Percentiles rank a stretch among this genome's conserved stretches.
phyloP scores from a whole-genome alignment of 176 grass and related monocot species.

The Sorghum bicolor region Sorghum_bicolor_NCBIv3 NC_012873.2:8295501-8296000 shows the following conservation, averaged over 20 bases:
- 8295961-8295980: background rate
- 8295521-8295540: background rate
- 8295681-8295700: background rate
- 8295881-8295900: conserved; percentile 82
- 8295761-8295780: background rate
- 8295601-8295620: background rate
- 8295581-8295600: background rate
- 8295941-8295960: background rate
- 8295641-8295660: background rate
- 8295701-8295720: background rate
- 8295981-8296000: conserved; percentile 3
- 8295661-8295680: background rate
- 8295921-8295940: conserved; percentile 55
- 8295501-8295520: background rate
- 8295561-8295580: background rate
- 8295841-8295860: background rate
- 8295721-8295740: no score
- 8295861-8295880: background rate
- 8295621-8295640: no score
- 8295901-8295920: conserved; percentile 75
- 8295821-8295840: background rate
- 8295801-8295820: background rate
- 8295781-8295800: background rate
- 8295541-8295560: background rate
- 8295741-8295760: background rate